These are phyloP conservation scores for Cardiospermum halicacabum DNA, from an alignment of 345 rosid genomes.

Conservation along the genomic window DNA sequence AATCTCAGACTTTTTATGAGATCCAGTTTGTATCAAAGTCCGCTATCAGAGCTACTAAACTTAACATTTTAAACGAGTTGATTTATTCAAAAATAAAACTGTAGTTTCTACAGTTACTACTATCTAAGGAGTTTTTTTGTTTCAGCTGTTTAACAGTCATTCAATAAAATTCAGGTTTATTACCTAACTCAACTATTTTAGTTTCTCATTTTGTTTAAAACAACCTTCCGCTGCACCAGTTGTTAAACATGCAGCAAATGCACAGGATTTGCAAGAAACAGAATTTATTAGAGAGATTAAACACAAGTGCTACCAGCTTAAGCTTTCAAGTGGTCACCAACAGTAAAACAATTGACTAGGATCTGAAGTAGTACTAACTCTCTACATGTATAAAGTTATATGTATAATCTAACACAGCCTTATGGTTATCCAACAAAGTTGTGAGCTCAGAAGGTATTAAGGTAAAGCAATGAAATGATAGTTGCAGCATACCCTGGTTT, in stretches of 20 bases:
- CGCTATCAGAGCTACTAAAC: too few species aligned
- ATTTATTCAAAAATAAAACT: too few species aligned
- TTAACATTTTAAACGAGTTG: too few species aligned
- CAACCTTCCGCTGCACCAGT: too few species aligned
- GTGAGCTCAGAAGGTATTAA: neutral
- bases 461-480: conserved; percentile 7
- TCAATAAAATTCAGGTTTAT: too few species aligned
- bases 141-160: too few species aligned
- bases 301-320: neutral
- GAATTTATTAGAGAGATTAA: neutral
- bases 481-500: conserved; percentile 70
- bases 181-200: too few species aligned
- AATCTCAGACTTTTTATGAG: too few species aligned
- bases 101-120: too few species aligned
- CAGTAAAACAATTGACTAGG: neutral
- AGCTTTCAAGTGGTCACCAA: neutral
- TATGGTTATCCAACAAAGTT: neutral
- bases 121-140: too few species aligned
- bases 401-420: neutral
- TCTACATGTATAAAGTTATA: neutral
- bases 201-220: too few species aligned
- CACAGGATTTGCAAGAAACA: neutral
- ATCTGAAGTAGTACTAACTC: neutral
- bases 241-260: neutral
- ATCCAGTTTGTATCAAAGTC: too few species aligned